These are phyloP conservation scores for Camelina neglecta DNA, from an alignment of 345 rosid genomes.

Conservation along the genomic window DNA sequence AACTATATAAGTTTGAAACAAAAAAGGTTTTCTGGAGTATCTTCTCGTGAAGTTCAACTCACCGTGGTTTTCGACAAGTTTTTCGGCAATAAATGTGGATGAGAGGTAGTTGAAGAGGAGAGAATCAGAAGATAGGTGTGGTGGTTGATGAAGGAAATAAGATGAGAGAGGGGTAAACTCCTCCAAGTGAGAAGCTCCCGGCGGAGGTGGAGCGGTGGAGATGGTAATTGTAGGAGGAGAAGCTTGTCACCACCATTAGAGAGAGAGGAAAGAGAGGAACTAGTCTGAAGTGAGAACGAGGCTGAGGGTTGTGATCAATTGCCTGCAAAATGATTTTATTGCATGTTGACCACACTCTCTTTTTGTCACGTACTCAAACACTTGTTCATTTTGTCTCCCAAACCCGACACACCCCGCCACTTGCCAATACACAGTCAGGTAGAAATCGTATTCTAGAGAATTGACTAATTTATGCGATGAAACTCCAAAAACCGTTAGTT, in stretches of 20 bases:
- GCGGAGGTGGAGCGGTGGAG: no score
- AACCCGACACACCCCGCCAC: neutral
- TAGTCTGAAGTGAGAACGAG: neutral
- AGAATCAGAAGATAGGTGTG: neutral
- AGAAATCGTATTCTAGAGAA: neutral
- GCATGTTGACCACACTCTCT: neutral
- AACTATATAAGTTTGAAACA: neutral
- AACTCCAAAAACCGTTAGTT: neutral
- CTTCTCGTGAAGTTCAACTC: neutral
- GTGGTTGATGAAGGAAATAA: neutral
- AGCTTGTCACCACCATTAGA: neutral
- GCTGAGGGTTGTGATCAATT: neutral
- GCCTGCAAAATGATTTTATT: neutral
- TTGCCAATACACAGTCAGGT: neutral
- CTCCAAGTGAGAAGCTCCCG: neutral
- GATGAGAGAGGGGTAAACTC: neutral
- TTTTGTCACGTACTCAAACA: neutral
- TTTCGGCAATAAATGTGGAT: neutral
- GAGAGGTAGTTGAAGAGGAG: neutral
- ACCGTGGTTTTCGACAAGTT: neutral
- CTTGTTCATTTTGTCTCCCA: neutral
- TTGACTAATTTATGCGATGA: neutral
- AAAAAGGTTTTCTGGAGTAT: neutral
- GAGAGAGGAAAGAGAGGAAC: neutral
- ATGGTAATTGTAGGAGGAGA: neutral